A percentile compares a stretch with the other conserved stretches of the same genome.
Evolutionary conservation across 306 rosid species (phyloP).

Genomic region (Gastrolobium bilobum): DNA sequence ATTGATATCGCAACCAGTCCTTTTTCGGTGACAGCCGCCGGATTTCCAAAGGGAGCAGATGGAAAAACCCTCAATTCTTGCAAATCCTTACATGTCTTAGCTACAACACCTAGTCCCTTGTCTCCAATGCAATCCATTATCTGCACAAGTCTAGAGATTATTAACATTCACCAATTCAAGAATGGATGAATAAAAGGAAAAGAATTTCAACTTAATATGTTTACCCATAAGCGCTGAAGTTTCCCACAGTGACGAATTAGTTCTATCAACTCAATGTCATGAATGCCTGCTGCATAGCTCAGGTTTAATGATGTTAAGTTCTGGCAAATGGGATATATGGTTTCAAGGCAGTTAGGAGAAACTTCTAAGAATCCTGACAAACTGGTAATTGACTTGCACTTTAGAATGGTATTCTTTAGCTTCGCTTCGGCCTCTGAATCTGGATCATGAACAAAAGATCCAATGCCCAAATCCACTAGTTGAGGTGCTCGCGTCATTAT

Average conservation of each 20-base stretch:
- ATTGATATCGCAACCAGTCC: constrained; percentile 86
- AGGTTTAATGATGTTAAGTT: constrained; percentile 82
- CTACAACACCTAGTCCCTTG: constrained; percentile 80
- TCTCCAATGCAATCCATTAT: constrained; percentile 91
- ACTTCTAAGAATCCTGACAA: constrained; percentile 92
- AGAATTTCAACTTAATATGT: not conserved
- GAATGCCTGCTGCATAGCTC: constrained; percentile 89
- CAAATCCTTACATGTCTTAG: constrained; percentile 77
- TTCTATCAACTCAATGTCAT: constrained; percentile 64
- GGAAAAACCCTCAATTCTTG: constrained; percentile 95
- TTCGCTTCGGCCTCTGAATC: constrained; percentile 59
- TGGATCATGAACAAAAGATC: constrained; percentile 69
- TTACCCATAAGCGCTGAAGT: constrained; percentile 93
- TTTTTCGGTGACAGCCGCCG: constrained; percentile 77
- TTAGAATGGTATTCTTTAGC: constrained; percentile 60
- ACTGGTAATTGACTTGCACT: constrained; percentile 76
- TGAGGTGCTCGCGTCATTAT: constrained; percentile 78
- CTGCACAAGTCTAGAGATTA: constrained; percentile 54
- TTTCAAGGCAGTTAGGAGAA: constrained; percentile 68
- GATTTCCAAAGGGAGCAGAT: constrained; percentile 63
- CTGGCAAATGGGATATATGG: constrained; percentile 73
- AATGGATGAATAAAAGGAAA: not conserved
- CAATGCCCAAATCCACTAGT: constrained; percentile 82
- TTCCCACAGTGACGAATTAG: constrained; percentile 66
- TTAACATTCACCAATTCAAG: constrained; percentile 6